Evolutionary conservation across 306 rosid species (phyloP).

Genomic region (Castanea mollissima): DNA sequence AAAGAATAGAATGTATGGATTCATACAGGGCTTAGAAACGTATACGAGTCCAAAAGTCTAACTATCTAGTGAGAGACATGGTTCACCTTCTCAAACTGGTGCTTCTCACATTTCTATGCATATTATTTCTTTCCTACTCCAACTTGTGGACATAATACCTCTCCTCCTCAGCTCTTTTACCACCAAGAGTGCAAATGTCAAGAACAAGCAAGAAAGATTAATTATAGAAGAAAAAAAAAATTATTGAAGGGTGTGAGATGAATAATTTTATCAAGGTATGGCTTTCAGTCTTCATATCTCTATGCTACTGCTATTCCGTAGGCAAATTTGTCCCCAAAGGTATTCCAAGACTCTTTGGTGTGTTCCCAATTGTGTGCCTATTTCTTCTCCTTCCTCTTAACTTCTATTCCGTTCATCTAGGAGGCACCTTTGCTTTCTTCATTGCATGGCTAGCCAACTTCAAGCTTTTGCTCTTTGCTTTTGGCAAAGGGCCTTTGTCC

Average conservation of each 20-base stretch:
- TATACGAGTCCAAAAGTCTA: too few species aligned
- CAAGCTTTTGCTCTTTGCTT: constrained; percentile 49
- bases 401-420: constrained; percentile 26
- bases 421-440: constrained; percentile 32
- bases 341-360: constrained; percentile 4
- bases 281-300: constrained; percentile 24
- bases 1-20: too few species aligned
- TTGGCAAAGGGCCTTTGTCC: constrained; percentile 34
- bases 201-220: neutral
- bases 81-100: neutral
- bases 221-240: neutral
- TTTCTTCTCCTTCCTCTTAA: constrained; percentile 36
- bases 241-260: constrained; percentile 34
- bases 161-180: neutral
- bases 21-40: too few species aligned
- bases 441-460: constrained; percentile 45
- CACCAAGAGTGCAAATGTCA: neutral
- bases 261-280: constrained; percentile 28
- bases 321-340: constrained; percentile 29
- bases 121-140: neutral
- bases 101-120: neutral
- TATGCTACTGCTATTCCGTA: constrained; percentile 25
- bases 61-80: too few species aligned
- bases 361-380: constrained; percentile 24
- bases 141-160: neutral